Base-by-base conservation (phyloP, 257 asterid species). In the Datura wrightii region DNA sequence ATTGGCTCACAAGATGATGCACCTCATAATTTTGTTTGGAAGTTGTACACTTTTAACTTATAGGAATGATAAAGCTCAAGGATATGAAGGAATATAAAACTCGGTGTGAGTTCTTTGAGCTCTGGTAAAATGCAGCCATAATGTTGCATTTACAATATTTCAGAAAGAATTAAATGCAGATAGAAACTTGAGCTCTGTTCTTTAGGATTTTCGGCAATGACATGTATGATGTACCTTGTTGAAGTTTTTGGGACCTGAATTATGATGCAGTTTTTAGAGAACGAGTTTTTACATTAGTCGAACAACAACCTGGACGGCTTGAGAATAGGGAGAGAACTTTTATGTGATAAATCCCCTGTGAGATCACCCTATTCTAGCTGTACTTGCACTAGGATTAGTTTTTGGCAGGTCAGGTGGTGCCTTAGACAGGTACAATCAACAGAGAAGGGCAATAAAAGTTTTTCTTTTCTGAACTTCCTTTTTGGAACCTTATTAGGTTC, bases 1-100 rank as follows among this genome's bases (percentile, higher is more conserved):
- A 48, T 76, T 52, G 59, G 16, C 44, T 63, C 65, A 58, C 11
- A 60, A 87, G 41, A 79, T 19, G 41, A 44, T 72, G 53, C 58
- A 78, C 44, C 31, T 14, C 72, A n/a, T 79, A 48, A 2, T 48
- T 71, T n/a, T 44, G 80, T 71, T 71, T 44, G 56, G 5, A 41
- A 70, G 54, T 42, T 70, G 39, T n/a, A 5, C 56, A 19, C 56
- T 71, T 10, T 0, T 11, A 74, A 13, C 11, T 74, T 10, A 3
- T 74, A 11, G 6, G 4, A 48, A 48, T 6, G 11, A 10, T 48
- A 74, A 74, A 24, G 7, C 60, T 48, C 44, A 74, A 3, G 42
- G 34, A 74, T 11, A 59, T n/a, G 79, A 46, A 46, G 36, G 59
- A 74, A 6, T 60, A 48, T 46, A 70, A 65, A 71, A 10, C 81